These are phyloP conservation scores for Passalora sequoiae DNA, from an alignment of 2,329 filamentous ascomycete species.

Conservation along the genomic window DNA sequence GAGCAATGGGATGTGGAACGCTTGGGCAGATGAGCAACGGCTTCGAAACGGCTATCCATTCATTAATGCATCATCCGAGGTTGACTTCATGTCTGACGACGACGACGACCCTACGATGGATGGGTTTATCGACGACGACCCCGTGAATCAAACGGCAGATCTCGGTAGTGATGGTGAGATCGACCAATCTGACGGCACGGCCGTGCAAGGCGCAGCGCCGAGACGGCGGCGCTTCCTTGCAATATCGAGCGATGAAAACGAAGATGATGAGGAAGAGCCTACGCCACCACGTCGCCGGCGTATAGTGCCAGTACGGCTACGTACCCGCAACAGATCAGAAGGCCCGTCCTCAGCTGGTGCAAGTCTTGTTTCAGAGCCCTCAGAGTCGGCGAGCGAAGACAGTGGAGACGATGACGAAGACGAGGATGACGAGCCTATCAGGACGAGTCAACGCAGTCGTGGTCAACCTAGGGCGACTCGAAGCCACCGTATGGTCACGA, in stretches of 20 bases:
- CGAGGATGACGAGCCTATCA: constrained; percentile 16
- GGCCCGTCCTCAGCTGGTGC: constrained; percentile 11
- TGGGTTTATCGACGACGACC: constrained; percentile 17
- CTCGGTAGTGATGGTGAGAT: constrained; percentile 19
- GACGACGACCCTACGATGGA: constrained; percentile 23
- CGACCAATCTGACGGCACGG: constrained; percentile 11
- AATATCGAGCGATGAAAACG: constrained; percentile 18
- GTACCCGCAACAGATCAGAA: not conserved
- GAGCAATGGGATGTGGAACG: constrained; percentile 2
- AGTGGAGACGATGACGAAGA: constrained; percentile 16
- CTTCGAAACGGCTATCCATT: too few species aligned
- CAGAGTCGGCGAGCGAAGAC: constrained; percentile 12
- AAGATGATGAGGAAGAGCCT: constrained; percentile 9
- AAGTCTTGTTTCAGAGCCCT: constrained; percentile 10
- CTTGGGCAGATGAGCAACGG: too few species aligned
- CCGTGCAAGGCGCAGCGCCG: constrained; percentile 7
- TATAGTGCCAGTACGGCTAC: not conserved
- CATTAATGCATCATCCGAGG: too few species aligned
- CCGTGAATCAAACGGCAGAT: constrained; percentile 10
- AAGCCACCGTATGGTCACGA: constrained; percentile 5
- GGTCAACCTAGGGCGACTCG: not conserved
- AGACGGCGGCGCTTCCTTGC: constrained; percentile 4
- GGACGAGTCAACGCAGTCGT: constrained; percentile 5
- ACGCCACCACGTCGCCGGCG: constrained; percentile 4
- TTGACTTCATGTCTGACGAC: constrained; percentile 30